Conservation (phyloP, 164 flowering plant species). For the Liquidambar formosana region DNA sequence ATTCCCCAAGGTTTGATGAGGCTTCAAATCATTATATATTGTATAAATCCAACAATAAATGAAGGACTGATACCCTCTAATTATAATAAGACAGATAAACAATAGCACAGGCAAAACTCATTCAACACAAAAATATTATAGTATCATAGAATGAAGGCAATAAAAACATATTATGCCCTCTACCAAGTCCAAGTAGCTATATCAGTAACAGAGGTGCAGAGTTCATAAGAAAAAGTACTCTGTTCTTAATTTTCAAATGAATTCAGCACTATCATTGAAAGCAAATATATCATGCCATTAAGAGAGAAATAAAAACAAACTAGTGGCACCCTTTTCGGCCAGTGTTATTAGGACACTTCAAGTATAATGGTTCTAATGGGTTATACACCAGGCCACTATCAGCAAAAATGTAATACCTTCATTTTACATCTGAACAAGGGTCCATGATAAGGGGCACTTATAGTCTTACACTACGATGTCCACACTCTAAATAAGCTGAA, state of each 20-base stretch:
- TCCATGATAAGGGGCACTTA: not conserved
- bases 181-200: not conserved
- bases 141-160: not conserved
- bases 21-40: constrained; percentile 1
- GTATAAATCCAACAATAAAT: not conserved
- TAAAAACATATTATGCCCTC: not conserved
- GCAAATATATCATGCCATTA: not conserved
- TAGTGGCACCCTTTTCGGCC: too few species aligned
- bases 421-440: not conserved
- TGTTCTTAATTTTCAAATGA: too few species aligned
- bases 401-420: not conserved
- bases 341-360: too few species aligned
- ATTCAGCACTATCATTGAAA: not conserved
- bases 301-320: not conserved
- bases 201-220: not conserved
- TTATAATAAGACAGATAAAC: not conserved
- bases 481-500: not conserved
- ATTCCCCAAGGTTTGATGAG: constrained; percentile 3
- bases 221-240: not conserved
- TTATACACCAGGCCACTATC: not conserved
- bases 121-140: not conserved
- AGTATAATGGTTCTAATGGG: too few species aligned
- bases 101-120: not conserved
- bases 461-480: not conserved
- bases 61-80: not conserved